Conservation (phyloP, 441 rosid genomes). For the Viola pubescens region DNA sequence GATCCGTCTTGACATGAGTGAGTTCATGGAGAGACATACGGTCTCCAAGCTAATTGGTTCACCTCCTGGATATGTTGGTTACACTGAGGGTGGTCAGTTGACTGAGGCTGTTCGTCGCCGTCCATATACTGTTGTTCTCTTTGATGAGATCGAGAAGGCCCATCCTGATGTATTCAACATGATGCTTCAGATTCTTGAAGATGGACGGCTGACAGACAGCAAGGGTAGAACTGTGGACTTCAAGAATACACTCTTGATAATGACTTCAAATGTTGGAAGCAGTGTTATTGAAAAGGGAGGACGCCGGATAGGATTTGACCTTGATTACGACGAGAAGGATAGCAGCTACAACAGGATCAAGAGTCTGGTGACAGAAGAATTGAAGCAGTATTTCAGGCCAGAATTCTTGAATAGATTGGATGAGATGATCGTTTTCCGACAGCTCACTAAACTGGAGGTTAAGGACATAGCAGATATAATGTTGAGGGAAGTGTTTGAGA, state of each 20-base stretch:
- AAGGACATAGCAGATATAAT: constrained; percentile 90
- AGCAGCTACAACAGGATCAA: constrained; percentile 87
- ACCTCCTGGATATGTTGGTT: constrained; percentile 98
- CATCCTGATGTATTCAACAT: constrained; percentile 96
- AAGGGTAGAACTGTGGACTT: constrained; percentile 97
- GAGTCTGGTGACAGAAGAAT: constrained; percentile 85
- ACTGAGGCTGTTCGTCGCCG: constrained; percentile 96
- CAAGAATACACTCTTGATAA: constrained; percentile 89
- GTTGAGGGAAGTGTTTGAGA: constrained; percentile 78
- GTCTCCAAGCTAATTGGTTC: constrained; percentile 97
- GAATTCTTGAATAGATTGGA: constrained; percentile 94
- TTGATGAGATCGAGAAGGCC: constrained; percentile 97
- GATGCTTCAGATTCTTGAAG: constrained; percentile 99
- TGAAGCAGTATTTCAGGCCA: constrained; percentile 88
- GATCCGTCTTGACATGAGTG: constrained; percentile 98
- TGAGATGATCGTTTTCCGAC: constrained; percentile 98
- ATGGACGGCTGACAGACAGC: constrained; percentile 94
- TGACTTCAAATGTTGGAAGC: constrained; percentile 98
- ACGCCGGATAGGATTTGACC: constrained; percentile 84
- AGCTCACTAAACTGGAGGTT: constrained; percentile 86
- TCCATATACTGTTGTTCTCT: constrained; percentile 82
- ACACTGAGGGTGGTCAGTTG: constrained; percentile 93
- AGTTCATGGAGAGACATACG: constrained; percentile 94
- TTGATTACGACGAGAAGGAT: constrained; percentile 88
- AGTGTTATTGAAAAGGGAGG: constrained; percentile 93